These are phyloP conservation scores for Fraxinus paxiana DNA, from an alignment of 305 asterid species.

Conservation along the genomic window DNA sequence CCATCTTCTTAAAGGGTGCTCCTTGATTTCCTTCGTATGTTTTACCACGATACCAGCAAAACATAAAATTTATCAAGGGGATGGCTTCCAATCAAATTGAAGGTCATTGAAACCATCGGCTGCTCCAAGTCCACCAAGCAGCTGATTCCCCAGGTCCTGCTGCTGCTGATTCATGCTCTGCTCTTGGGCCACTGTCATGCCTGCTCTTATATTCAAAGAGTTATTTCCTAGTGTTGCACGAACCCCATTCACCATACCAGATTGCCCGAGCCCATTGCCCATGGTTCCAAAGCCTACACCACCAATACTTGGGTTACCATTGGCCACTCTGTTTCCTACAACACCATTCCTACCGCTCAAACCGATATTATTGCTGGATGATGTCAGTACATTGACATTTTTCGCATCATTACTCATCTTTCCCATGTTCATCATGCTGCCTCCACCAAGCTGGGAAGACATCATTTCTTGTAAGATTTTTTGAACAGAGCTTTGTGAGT, in stretches of 20 bases:
- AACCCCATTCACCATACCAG: slow-evolving; percentile 66
- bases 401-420: slow-evolving; percentile 43
- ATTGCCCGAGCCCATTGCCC: slow-evolving; percentile 58
- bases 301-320: slow-evolving; percentile 43
- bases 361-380: slow-evolving; percentile 35
- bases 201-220: slow-evolving; percentile 55
- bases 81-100: slow-evolving; percentile 74
- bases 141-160: slow-evolving; percentile 73
- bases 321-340: slow-evolving; percentile 47
- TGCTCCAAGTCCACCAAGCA: slow-evolving; percentile 71
- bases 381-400: slow-evolving; percentile 46
- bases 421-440: slow-evolving; percentile 46
- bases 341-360: slow-evolving; percentile 42
- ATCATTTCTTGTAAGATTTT: slow-evolving; percentile 63
- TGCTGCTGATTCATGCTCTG: slow-evolving; percentile 71
- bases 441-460: slow-evolving; percentile 58
- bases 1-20: neutral
- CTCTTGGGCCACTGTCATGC: slow-evolving; percentile 49
- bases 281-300: slow-evolving; percentile 59
- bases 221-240: slow-evolving; percentile 59
- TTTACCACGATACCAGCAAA: neutral
- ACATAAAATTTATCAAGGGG: slow-evolving; percentile 30
- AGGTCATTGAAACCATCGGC: slow-evolving; percentile 63
- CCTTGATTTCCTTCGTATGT: neutral
- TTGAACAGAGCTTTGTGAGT: slow-evolving; percentile 79